Base-by-base conservation (phyloP, 176 grass and related monocot genomes). In the Carex littledalei region DNA sequence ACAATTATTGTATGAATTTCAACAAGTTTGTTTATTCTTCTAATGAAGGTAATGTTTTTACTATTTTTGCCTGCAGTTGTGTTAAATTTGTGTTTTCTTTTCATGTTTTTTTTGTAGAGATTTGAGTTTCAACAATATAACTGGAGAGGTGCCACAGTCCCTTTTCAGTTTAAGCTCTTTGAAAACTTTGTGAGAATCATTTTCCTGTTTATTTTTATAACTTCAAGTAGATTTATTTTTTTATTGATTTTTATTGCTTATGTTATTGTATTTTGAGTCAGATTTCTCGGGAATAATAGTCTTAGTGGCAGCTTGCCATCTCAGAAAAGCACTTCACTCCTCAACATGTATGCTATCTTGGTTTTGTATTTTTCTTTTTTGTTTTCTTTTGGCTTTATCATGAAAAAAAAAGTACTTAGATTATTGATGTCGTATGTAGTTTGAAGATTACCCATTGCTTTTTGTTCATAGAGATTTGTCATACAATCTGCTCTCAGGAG, bases 61-160 rank as follows among this genome's bases (percentile, higher is more conserved):
- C 24, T 67, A 15, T 26, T 14, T 67, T 31, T 52, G 6, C 39
- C 13, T 65, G 5, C 14, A 10, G 10, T 55, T 54, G 7, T 69
- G 41, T 69, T 67, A 50, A 64, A 54, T 29, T 68, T 14, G 18
- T 53, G 21, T 82, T 66, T 69, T 54, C 0, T 49, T 52, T 11
- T 52, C 39, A 16, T 55, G 10, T 45, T 39, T 84, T 8, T 84
- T 11, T 45, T 75, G 8, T 81, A 97, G 94, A 71, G 94, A 97
- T 89, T 89, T 97, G 84, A 98, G 95, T 80, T 95, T 95, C 83
- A 93, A 98, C 89, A 92, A 91, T 88, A 90, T 94, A 59, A 92
- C 88, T 37, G 91, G 95, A 24, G 84, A 90, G 90, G 22, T 92
- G 55, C 91, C 93, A 5, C 85, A 83, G 63, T 57, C 89, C 9